Base-by-base conservation (phyloP, 164 flowering plant genomes). In the Nelumbo lutea region DNA sequence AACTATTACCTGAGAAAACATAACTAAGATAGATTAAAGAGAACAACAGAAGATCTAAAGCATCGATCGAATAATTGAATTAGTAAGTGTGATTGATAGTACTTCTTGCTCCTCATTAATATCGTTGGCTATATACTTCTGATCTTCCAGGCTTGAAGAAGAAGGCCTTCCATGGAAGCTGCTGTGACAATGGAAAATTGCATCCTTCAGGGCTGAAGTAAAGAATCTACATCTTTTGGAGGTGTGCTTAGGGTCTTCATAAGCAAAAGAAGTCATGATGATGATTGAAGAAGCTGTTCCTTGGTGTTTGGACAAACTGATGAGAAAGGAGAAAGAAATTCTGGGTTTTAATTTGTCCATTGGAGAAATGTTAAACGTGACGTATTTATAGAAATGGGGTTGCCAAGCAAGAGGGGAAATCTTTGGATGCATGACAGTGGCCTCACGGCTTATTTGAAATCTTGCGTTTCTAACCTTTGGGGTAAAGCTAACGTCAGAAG, bases 51-150 rank as follows among this genome's bases (percentile, higher is more conserved):
- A 55, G 27, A 27, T 27, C 27, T 27, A 27, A 58, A 38, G 3
- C 9, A n/a, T 4, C 8, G 50, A 42, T 67, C 2, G 46, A 57
- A 9, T 10, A 9, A 59, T 5, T 5, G 6, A 40, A 41, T 42
- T 15, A 27, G 9, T 68, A 5, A n/a, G 39, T 3, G 52, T 40
- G 51, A 39, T 6, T 45, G 39, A 41, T 9, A 59, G 45, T 83
- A 85, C 89, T 79, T 84, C 86, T 66, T 75, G 77, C 43, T 84
- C 87, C 7, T 87, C 85, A 2, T 87, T 85, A 8, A 69, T 62
- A 41, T 87, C 85, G 11, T 61, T 69, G 9, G 65, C 60, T 4
- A 69, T 60, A 44, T 66, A 58, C n/a, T 88, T 89, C 27, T 27
- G 27, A 2, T 82, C 84, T 39, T 83, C 81, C 1, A 47, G 59